Conservation (phyloP, 441 rosid genomes). For the Biscutella laevigata region DNA sequence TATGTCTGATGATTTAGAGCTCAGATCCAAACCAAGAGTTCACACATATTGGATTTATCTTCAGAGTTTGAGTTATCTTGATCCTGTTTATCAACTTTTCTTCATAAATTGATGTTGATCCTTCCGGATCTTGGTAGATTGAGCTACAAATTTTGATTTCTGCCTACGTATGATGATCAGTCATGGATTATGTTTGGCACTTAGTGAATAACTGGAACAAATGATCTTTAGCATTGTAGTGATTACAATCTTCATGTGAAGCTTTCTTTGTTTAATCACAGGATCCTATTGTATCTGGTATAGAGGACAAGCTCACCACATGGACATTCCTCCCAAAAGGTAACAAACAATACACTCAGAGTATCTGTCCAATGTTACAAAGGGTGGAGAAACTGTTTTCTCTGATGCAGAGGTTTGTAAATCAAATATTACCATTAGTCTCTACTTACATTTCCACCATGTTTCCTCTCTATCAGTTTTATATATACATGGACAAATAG, state of each 20-base stretch:
- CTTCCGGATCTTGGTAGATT: constrained; percentile 4
- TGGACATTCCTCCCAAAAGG: constrained; percentile 99
- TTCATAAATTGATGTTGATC: no score
- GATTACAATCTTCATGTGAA: constrained; percentile 9
- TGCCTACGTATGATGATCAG: neutral
- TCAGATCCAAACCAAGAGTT: no score
- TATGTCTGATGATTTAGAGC: neutral
- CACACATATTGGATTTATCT: neutral
- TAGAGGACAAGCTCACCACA: constrained; percentile 84
- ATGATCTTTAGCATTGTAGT: neutral
- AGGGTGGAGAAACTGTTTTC: constrained; percentile 95
- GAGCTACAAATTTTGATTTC: neutral
- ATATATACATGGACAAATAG: neutral
- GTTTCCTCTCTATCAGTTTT: constrained; percentile 1
- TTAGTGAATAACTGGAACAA: neutral
- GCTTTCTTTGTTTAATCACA: constrained; percentile 22
- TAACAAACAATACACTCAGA: no score
- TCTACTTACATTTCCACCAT: no score
- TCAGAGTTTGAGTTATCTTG: neutral
- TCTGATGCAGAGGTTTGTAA: constrained; percentile 71
- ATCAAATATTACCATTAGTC: neutral
- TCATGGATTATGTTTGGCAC: neutral
- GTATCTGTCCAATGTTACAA: constrained; percentile 75
- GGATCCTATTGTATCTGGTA: constrained; percentile 90
- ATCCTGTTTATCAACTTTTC: neutral